Evolutionary conservation across 805 yeast species (phyloP).

Genomic region (Saccharomycopsis sp.): DNA sequence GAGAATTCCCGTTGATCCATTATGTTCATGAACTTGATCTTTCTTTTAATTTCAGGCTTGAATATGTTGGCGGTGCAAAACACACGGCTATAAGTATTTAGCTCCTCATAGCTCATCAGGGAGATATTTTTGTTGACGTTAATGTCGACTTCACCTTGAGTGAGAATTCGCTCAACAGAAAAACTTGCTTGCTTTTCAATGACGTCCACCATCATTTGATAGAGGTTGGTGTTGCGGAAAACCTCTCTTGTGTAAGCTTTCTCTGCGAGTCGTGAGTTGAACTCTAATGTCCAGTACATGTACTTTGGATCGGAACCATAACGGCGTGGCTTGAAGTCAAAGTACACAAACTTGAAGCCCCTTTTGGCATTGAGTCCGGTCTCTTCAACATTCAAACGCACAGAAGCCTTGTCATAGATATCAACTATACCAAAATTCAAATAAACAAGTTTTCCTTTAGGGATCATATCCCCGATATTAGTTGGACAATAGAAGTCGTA

Average conservation of each 20-base stretch:
- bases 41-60: conserved; percentile 25
- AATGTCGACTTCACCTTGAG: too few relatives aligned
- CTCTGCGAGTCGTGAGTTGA: too few relatives aligned
- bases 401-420: conserved; percentile 25
- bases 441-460: conserved; percentile 42
- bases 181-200: conserved; percentile 15
- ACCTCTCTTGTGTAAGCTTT: too few relatives aligned
- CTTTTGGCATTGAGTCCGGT: conserved; percentile 47
- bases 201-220: conserved; percentile 10
- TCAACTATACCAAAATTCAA: conserved; percentile 44
- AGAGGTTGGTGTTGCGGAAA: too few relatives aligned
- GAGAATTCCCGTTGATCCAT: conserved; percentile 27
- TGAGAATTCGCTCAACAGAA: too few relatives aligned
- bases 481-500: conserved; percentile 41
- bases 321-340: conserved; percentile 28
- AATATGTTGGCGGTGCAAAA: conserved; percentile 22
- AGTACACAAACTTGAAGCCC: conserved; percentile 40
- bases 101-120: too few relatives aligned
- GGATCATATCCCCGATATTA: conserved; percentile 51
- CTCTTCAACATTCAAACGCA: conserved; percentile 48
- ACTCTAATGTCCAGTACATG: conserved; percentile 4
- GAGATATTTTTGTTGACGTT: too few relatives aligned
- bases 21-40: conserved; percentile 27
- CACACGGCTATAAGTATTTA: too few relatives aligned
- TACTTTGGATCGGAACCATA: not conserved